These are phyloP conservation scores for Pelargonium exstipulatum DNA, from an alignment of 441 rosid species.

Conservation along the genomic window DNA sequence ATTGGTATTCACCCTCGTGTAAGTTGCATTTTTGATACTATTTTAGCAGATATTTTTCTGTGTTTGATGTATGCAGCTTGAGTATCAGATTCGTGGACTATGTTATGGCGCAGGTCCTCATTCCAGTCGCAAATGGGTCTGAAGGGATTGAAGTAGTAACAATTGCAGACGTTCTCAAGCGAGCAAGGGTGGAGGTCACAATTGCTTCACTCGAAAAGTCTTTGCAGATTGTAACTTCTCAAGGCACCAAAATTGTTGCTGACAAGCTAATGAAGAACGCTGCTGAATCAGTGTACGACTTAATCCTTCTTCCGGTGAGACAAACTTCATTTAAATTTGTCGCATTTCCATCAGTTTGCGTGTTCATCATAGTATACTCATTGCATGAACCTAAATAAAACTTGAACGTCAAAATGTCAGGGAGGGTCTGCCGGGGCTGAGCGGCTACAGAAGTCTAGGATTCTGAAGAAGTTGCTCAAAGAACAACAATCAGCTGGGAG, in stretches of 20 bases:
- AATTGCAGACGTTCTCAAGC: slow-evolving; percentile 61
- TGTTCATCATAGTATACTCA: neutral
- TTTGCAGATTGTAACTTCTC: slow-evolving; percentile 58
- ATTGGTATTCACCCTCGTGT: slow-evolving; percentile 55
- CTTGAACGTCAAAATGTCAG: slow-evolving; percentile 28
- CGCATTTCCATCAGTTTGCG: neutral
- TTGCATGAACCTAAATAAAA: neutral
- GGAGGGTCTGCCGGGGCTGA: slow-evolving; percentile 62
- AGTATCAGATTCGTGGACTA: neutral
- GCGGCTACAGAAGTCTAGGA: slow-evolving; percentile 55
- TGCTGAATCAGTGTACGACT: slow-evolving; percentile 51
- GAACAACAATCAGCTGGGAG: slow-evolving; percentile 65
- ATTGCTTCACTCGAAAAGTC: slow-evolving; percentile 77
- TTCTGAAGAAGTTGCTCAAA: slow-evolving; percentile 71
- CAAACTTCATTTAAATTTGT: slow-evolving; percentile 11
- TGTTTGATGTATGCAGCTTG: neutral
- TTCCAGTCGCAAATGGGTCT: slow-evolving; percentile 83
- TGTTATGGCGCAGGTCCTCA: slow-evolving; percentile 52
- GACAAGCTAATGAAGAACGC: slow-evolving; percentile 65
- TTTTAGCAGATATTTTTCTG: neutral
- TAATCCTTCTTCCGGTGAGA: slow-evolving; percentile 85
- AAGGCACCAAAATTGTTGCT: slow-evolving; percentile 67
- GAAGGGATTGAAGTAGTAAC: slow-evolving; percentile 74
- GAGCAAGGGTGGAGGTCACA: slow-evolving; percentile 77
- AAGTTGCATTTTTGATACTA: slow-evolving; percentile 31